Base-by-base conservation (phyloP, 2,329 filamentous ascomycete species). In the Zymoseptoria brevis region DNA sequence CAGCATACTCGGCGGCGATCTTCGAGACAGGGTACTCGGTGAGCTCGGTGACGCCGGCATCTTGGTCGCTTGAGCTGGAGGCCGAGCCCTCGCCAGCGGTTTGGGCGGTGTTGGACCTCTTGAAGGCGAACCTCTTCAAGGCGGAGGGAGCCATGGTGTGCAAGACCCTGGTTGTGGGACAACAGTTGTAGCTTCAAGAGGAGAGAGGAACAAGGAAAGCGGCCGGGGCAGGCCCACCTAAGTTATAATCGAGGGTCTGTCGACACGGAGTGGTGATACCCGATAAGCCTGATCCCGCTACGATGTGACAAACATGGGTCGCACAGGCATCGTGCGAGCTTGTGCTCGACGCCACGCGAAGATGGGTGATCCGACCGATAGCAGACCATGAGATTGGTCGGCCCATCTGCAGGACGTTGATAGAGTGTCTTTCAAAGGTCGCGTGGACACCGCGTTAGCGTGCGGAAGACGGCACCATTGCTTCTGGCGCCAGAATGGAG, bases 101-200 rank as follows among this genome's bases (percentile, higher is more conserved):
- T n/a, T 62, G 61, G 19, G 59, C 58, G 45, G 66, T 67, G 57
- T 62, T 66, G 45, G 60, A 62, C 51, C 64, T 60, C 57, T 65
- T 64, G 62, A 66, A 67, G 60, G 59, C 64, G 35, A 67, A 57
- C 59, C 66, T 57, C 60, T 66, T 64, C 35, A 45, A 16, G 35
- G 35, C 35, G 35, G 35, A 45, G 35, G 35, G 35, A 45, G 35
- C 35, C 35, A 45, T 45, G 35, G 35, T 45, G 7, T 45, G 35
- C 35, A 7, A 45, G 13, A 45, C 13, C 35, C 35, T 45, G 35
- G 35, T 16, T 6, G 6, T 6, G 3, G 35, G 3, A 45, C 35
- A 45, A 45, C 4, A 16, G 4, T 16, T 45, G 13, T 2, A 45
- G 35, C 35, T 45, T 45, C 35, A 16, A 45, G 16, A 9, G n/a